phyloP scores from a whole-genome alignment of 106 monocot species.

The Acorus calamus region DNA sequence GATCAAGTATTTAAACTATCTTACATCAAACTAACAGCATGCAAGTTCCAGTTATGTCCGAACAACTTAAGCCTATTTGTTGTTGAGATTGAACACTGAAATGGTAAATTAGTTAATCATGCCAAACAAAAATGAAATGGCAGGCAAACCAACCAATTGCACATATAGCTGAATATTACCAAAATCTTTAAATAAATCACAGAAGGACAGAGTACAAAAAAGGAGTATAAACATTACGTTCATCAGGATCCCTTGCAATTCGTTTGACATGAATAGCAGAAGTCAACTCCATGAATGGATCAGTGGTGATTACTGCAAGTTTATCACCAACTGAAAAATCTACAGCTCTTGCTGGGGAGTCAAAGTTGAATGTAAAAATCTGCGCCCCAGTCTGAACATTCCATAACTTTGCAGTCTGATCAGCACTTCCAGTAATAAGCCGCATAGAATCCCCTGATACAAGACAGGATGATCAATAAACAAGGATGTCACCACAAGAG shows the following conservation, averaged over 20 bases:
- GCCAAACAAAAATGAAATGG: too few relatives aligned
- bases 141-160: too few relatives aligned
- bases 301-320: conserved; percentile 68
- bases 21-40: too few relatives aligned
- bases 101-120: too few relatives aligned
- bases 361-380: conserved; percentile 67
- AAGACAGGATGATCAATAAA: background rate
- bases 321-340: conserved; percentile 85
- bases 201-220: background rate
- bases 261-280: conserved; percentile 80
- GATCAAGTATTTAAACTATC: too few relatives aligned
- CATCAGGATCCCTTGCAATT: conserved; percentile 51
- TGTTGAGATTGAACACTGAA: too few relatives aligned
- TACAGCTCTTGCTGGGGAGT: conserved; percentile 74
- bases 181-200: background rate
- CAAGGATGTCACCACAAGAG: background rate
- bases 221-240: conserved; percentile 38
- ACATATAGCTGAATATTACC: background rate
- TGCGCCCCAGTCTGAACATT: conserved; percentile 72
- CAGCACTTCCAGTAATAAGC: conserved; percentile 78
- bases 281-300: conserved; percentile 61
- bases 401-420: conserved; percentile 80
- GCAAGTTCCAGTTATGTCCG: too few relatives aligned
- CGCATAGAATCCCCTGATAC: conserved; percentile 59
- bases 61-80: too few relatives aligned